A percentile compares a stretch with the other conserved stretches of the same genome.
Conservation (phyloP, 768 basidiomycete genomes). For the Boletus sp. region DNA sequence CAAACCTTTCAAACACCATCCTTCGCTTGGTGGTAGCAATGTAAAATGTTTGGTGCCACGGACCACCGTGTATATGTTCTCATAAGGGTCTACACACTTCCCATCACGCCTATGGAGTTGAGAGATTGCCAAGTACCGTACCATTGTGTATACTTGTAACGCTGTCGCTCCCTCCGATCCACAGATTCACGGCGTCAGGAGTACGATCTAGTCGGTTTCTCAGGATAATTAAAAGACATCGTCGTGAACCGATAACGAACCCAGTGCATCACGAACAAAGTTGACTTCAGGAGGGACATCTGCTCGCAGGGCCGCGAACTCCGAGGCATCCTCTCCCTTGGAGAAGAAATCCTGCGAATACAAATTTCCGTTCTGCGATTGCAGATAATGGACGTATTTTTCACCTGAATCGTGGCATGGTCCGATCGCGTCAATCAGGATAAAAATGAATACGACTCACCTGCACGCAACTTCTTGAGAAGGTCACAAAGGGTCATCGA, state of each 20-base stretch:
- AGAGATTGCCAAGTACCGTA: conserved; percentile 29
- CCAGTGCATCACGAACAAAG: conserved; percentile 78
- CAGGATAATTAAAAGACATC: background rate
- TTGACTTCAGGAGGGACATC: conserved; percentile 66
- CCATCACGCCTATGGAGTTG: background rate
- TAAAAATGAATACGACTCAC: conserved; percentile 17
- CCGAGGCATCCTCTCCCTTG: conserved; percentile 40
- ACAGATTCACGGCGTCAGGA: conserved; percentile 91
- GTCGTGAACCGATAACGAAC: conserved; percentile 38
- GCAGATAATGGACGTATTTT: conserved; percentile 62
- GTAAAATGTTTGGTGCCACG: conserved; percentile 84
- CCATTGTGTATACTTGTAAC: conserved; percentile 86
- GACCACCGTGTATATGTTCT: conserved; percentile 89
- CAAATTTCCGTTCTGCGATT: conserved; percentile 91
- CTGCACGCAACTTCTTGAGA: conserved; percentile 40
- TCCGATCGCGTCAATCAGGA: background rate
- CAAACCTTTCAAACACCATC: conserved; percentile 76
- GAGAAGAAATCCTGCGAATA: conserved; percentile 48
- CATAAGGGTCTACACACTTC: conserved; percentile 67
- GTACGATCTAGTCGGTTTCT: conserved; percentile 39
- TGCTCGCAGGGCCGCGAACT: conserved; percentile 57
- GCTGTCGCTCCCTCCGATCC: conserved; percentile 80
- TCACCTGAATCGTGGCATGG: conserved; percentile 1
- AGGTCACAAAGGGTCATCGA: conserved; percentile 63
- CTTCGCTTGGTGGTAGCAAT: conserved; percentile 85